Conservation (phyloP, 2,329 filamentous ascomycete species). For the Colletotrichum kahawae region DNA sequence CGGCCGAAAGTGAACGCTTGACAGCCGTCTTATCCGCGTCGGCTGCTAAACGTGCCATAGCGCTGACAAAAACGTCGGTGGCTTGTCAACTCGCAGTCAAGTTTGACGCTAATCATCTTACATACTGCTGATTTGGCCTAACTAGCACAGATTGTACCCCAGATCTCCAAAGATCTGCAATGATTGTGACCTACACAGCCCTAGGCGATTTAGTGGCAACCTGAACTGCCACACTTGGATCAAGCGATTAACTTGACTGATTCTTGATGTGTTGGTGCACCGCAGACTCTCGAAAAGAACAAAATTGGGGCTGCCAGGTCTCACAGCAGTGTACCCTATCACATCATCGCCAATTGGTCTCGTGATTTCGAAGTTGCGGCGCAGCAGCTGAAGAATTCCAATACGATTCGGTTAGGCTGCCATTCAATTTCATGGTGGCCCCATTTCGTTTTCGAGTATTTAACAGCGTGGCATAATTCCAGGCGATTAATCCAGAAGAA, state of each 20-base stretch:
- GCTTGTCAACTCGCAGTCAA: not conserved
- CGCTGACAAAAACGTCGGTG: not conserved
- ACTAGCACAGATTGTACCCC: not conserved
- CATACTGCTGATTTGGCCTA: not conserved
- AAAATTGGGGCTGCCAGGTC: not conserved
- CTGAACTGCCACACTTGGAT: rapidly evolving
- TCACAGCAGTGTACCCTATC: not conserved
- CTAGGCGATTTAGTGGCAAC: not conserved
- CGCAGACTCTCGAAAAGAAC: not conserved
- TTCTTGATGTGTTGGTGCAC: not conserved
- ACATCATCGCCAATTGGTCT: not conserved
- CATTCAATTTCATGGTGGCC: not conserved
- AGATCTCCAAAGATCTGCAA: not conserved
- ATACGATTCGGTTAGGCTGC: not conserved
- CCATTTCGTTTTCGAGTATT: not conserved
- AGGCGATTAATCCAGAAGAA: not conserved
- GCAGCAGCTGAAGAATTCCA: not conserved
- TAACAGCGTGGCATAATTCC: not conserved
- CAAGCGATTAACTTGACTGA: not conserved
- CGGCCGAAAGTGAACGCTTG: not conserved
- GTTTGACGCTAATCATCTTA: not conserved
- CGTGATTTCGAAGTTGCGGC: not conserved
- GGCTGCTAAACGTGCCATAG: not conserved
- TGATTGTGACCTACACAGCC: not conserved
- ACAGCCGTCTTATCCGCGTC: not conserved